A percentile compares a stretch with the other conserved stretches of the same genome.
Conservation (phyloP, 768 basidiomycete genomes). For the Pleurotus giganteus region DNA sequence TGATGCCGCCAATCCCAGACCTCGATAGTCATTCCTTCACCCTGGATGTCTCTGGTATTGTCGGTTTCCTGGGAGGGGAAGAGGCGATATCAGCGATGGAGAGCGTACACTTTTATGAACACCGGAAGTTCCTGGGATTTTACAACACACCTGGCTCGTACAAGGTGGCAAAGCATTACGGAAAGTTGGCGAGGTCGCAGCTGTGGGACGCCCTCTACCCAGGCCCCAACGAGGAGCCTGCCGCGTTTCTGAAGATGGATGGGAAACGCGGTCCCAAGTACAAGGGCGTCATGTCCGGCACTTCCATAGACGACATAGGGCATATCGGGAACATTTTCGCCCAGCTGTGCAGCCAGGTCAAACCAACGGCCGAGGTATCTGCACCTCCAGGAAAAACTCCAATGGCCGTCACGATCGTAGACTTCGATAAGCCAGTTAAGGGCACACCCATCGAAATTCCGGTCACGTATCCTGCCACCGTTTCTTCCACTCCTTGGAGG, state of each 20-base stretch:
- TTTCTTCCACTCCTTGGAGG: constrained; percentile 10
- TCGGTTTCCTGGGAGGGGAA: constrained; percentile 33
- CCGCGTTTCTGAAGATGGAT: constrained; percentile 21
- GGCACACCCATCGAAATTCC: background rate
- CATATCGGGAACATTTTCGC: constrained; percentile 25
- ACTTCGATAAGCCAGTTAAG: constrained; percentile 8
- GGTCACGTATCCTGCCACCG: background rate
- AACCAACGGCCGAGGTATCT: background rate
- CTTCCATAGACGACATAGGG: constrained; percentile 22
- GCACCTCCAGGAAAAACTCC: constrained; percentile 16
- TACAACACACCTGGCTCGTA: constrained; percentile 34
- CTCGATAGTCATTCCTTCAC: background rate
- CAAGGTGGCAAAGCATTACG: constrained; percentile 27
- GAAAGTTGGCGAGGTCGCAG: constrained; percentile 27
- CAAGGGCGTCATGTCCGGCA: constrained; percentile 23
- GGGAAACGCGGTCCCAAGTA: constrained; percentile 24
- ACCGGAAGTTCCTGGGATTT: constrained; percentile 32
- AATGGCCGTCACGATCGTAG: constrained; percentile 18
- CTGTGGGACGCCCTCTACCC: constrained; percentile 33
- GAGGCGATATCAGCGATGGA: constrained; percentile 33
- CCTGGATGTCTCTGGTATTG: constrained; percentile 26
- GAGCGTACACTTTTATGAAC: constrained; percentile 28
- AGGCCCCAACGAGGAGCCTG: constrained; percentile 28
- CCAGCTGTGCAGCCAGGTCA: constrained; percentile 17
- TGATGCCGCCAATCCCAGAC: background rate